phyloP scores from a whole-genome alignment of 2,329 filamentous ascomycete genomes.

The Penicillium sp. region DNA sequence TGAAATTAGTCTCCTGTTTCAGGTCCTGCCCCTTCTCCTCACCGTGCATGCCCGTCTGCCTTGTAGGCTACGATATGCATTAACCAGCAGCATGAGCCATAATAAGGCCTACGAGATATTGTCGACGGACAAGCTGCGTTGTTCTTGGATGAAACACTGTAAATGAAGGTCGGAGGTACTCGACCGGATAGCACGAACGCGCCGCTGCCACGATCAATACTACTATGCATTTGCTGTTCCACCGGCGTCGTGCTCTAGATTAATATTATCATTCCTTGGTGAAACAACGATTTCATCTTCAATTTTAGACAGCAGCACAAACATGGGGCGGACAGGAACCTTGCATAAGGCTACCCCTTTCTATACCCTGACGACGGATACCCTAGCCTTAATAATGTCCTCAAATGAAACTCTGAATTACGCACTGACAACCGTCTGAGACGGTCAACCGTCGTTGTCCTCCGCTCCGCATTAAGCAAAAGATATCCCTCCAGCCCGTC shows the following conservation, averaged over 20 bases:
- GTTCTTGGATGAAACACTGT: background rate
- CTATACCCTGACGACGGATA: background rate
- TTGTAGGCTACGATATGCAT: background rate
- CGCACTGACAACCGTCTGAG: slow-evolving; percentile 4
- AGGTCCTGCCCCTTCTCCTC: background rate
- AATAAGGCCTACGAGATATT: background rate
- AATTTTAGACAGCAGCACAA: background rate
- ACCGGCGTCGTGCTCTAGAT: background rate
- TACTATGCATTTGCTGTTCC: background rate
- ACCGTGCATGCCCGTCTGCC: background rate
- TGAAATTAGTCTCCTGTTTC: background rate
- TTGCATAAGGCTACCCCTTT: background rate
- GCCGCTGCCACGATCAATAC: background rate
- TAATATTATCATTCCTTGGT: background rate
- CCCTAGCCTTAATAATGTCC: background rate
- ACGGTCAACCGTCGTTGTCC: background rate
- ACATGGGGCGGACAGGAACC: background rate
- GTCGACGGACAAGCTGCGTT: background rate
- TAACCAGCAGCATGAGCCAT: background rate
- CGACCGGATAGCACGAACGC: background rate
- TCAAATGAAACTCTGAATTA: slow-evolving; percentile 5
- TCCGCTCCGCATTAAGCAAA: slow-evolving; percentile 7
- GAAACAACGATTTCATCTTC: slow-evolving; percentile 5
- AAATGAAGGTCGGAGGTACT: background rate
- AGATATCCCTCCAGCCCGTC: background rate